These are phyloP conservation scores for Cubamyces lactineus DNA, from an alignment of 768 basidiomycete genomes.

Conservation along the genomic window DNA sequence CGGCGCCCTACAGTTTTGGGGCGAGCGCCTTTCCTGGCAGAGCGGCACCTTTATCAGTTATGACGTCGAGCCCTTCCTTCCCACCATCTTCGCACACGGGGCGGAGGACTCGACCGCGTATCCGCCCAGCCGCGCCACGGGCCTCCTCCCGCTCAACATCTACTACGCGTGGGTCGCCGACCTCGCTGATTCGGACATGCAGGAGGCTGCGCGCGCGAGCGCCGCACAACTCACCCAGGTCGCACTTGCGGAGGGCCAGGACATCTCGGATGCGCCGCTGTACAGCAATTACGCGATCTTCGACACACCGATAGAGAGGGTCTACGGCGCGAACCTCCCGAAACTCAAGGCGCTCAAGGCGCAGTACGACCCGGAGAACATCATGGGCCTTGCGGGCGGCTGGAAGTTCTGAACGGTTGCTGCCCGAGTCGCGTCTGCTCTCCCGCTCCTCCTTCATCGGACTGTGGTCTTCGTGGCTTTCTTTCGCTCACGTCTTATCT, in stretches of 20 bases:
- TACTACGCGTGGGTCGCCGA: conserved; percentile 48
- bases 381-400: conserved; percentile 72
- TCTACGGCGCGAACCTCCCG: conserved; percentile 56
- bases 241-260: conserved; percentile 45
- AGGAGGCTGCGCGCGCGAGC: conserved; percentile 44
- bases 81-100: conserved; percentile 44
- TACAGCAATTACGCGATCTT: conserved; percentile 66
- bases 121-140: conserved; percentile 44
- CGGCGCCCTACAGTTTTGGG: conserved; percentile 48
- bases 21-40: conserved; percentile 37
- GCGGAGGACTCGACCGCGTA: conserved; percentile 44
- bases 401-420: conserved; percentile 45
- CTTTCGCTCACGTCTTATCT: too few species aligned
- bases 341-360: conserved; percentile 45
- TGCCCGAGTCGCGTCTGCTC: background rate
- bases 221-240: conserved; percentile 44
- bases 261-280: conserved; percentile 41
- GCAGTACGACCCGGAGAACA: conserved; percentile 54
- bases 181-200: conserved; percentile 43
- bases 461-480: too few species aligned
- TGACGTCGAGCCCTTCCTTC: conserved; percentile 55
- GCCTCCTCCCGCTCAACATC: conserved; percentile 50
- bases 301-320: conserved; percentile 50
- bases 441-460: too few species aligned
- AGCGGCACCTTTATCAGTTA: conserved; percentile 46